Evolutionary conservation across 2,329 filamentous ascomycete genomes (phyloP), one percentile per base, ranked within the genome.

Genomic region (Phialophora expanda): DNA sequence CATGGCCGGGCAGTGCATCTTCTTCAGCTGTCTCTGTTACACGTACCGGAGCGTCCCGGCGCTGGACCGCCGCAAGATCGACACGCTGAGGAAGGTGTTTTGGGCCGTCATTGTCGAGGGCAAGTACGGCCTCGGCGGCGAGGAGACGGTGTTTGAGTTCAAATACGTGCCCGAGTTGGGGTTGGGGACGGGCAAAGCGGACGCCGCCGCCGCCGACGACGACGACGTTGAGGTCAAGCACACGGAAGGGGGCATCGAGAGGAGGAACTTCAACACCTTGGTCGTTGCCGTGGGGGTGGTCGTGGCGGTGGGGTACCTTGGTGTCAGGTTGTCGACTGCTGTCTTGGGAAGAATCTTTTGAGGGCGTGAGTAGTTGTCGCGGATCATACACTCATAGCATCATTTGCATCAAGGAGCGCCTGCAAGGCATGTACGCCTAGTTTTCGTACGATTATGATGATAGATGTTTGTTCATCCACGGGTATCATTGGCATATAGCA

Each of bases 131-230:
- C 80, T 93, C 7, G 60, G 54, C 1, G 86, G 89, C 0, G 80
- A 84, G 55, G 83, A 88, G 72, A 86, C 85, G 1, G 81, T 79
- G 8, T 93, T 92, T 73, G 86, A 89, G 22, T 90, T 93, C 77
- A 89, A 92, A 74, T 90, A 90, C 73, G 80, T 90, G 9, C 89
- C 89, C 0, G 78, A 84, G 69, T 82, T 83, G 57, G 74, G 78
- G 57, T 84, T 82, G 8, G 76, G 81, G 12, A 85, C 83, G 3
- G 63, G 62, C 1, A 66, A 61, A 59, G 67, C 66, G 11, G 70
- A 62, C n/a, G 66, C 66, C 20, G 78, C 81, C 55, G 76, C 83
- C 76, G 80, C 80, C 1, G 76, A 80, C 32, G 30, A 30, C 30
- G 8, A 81, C 55, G 76, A 83, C 76, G 80, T 80, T 1, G 76